Evolutionary conservation across 805 yeast genomes (phyloP).

Genomic region (Yamadazyma sp.): DNA sequence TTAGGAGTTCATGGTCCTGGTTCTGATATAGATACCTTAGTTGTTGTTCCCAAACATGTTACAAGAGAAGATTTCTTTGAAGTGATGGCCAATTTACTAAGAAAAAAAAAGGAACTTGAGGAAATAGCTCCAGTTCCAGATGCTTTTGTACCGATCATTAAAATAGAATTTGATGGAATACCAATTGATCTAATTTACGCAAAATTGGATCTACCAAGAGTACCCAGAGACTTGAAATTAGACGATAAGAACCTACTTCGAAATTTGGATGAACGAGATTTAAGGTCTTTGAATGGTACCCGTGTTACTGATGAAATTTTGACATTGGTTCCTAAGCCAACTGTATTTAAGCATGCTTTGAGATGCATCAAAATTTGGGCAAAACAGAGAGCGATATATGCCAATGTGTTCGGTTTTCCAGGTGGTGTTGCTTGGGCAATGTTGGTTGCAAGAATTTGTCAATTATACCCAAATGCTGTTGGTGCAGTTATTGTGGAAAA

Average conservation of each 20-base stretch:
- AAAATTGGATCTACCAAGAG: conserved; percentile 74
- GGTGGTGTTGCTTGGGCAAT: conserved; percentile 99
- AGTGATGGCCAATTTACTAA: conserved; percentile 68
- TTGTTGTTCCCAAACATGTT: conserved; percentile 97
- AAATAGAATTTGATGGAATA: conserved; percentile 84
- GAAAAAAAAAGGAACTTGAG: conserved; percentile 76
- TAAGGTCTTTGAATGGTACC: conserved; percentile 91
- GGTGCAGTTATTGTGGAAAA: conserved; percentile 88
- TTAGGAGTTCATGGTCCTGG: conserved; percentile 98
- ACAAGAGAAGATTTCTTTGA: conserved; percentile 84
- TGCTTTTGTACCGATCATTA: conserved; percentile 96
- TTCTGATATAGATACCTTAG: conserved; percentile 92
- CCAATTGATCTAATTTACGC: conserved; percentile 91
- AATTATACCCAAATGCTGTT: conserved; percentile 92
- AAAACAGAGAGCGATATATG: conserved; percentile 88
- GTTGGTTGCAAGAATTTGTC: conserved; percentile 97
- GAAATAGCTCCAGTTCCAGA: conserved; percentile 94
- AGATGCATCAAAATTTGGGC: conserved; percentile 97
- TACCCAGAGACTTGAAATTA: conserved; percentile 70
- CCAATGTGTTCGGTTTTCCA: conserved; percentile 94
- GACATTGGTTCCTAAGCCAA: conserved; percentile 85
- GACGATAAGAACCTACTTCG: conserved; percentile 81
- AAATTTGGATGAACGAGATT: conserved; percentile 87
- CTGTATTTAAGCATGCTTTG: conserved; percentile 87
- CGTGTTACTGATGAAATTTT: conserved; percentile 95